These are phyloP conservation scores for Ceratobasidium sp. DNA, from an alignment of 1,284 basidiomycete species.

Conservation along the genomic window DNA sequence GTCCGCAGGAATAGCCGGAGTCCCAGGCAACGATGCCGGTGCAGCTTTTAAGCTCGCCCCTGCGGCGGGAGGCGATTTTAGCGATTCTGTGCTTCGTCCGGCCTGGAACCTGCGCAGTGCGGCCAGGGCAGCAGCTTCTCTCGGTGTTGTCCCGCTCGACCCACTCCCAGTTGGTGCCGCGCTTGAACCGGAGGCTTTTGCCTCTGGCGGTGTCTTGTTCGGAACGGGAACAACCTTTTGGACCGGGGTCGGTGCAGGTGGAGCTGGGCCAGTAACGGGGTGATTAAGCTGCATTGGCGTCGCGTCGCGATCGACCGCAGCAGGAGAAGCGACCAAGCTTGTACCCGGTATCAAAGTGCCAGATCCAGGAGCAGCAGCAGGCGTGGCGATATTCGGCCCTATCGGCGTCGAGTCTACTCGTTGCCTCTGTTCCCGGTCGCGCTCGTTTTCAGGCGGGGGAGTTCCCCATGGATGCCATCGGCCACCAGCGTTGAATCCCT, in stretches of 20 bases:
- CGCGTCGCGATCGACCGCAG: conserved; percentile 8
- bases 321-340: conserved; percentile 25
- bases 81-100: conserved; percentile 36
- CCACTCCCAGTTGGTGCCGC: conserved; percentile 55
- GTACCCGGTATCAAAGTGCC: neutral
- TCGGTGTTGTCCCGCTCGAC: conserved; percentile 48
- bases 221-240: conserved; percentile 42
- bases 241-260: conserved; percentile 39
- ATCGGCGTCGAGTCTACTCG: conserved; percentile 19
- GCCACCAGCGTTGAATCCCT: conserved; percentile 49
- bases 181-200: conserved; percentile 63
- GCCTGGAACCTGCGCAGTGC: conserved; percentile 56
- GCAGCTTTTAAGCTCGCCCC: conserved; percentile 7
- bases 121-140: conserved; percentile 59
- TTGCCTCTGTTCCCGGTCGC: conserved; percentile 9
- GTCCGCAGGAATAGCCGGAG: conserved; percentile 41
- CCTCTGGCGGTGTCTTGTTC: conserved; percentile 59
- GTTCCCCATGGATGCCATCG: conserved; percentile 48
- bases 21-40: conserved; percentile 10
- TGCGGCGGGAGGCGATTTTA: conserved; percentile 25
- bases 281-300: conserved; percentile 23
- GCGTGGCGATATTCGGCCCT: neutral
- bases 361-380: neutral
- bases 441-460: conserved; percentile 39
- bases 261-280: conserved; percentile 26